Evolutionary conservation across 371 early-diverging fungal genomes (phyloP), one percentile per base, ranked within the genome.

Genomic region (Zychaea mexicana): DNA sequence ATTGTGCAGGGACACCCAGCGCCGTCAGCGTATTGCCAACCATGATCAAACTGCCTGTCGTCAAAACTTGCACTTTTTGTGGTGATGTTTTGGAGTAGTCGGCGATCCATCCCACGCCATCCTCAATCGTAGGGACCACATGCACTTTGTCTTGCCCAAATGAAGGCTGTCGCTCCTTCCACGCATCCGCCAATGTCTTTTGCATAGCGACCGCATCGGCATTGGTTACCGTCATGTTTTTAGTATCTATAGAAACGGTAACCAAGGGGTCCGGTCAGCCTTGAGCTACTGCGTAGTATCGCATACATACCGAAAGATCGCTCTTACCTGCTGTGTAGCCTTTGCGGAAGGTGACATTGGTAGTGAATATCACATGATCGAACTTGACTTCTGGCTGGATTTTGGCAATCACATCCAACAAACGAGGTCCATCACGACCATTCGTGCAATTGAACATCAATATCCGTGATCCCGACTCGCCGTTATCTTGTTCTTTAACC

Each of bases 41-140:
- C 70, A 98, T 80, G 66, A 96, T 93, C 65, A 98, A 72, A 72
- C 95, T 95, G n/a, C 98, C 98, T 1, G 98, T 96, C 27, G 91
- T 93, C 39, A 98, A 73, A 1, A 95, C 93, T 49, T 88, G 84
- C 13, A 79, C 65, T 49, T 49, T 49, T 28, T 65, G 69, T 17
- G 52, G 52, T 30, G 60, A 57, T 22, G 10, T 38, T 76, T 69
- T n/a, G 57, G 74, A 67, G 52, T 76, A 65, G 36, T 71, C 72
- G 39, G 83, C 74, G 32, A 87, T 76, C 69, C 84, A 82, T 8
- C 86, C 85, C n/a, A 94, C 88, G 0, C 94, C 91, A 17, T 87
- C 89, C 61, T 92, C 86, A 66, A 95, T 89, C 22, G 87, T 78
- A 0, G 78, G 80, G 49, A 84, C 73, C 4, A 90, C 79, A 17